Conservation (phyloP, 495 filamentous ascomycete genomes). For the Annulohypoxylon stygium region DNA sequence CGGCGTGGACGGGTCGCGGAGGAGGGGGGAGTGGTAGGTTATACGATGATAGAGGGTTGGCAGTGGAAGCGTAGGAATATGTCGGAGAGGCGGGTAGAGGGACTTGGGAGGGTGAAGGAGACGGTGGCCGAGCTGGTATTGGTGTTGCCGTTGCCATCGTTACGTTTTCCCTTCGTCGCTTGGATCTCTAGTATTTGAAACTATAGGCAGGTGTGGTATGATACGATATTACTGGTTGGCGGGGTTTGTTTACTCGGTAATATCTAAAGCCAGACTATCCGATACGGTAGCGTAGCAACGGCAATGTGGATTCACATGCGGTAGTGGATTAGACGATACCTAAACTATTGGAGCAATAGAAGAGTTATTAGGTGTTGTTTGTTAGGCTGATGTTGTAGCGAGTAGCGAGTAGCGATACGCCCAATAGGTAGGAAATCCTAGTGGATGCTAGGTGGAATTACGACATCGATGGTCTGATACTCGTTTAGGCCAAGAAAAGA, state of each 20-base stretch:
- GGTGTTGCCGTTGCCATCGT: conserved; percentile 43
- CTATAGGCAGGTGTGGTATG: background rate
- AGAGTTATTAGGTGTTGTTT: conserved; percentile 9
- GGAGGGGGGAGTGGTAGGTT: conserved; percentile 70
- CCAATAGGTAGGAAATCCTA: background rate
- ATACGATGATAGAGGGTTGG: conserved; percentile 67
- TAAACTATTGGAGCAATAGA: conserved; percentile 9
- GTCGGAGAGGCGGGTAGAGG: conserved; percentile 70
- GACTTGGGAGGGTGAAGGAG: conserved; percentile 62
- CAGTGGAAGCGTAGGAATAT: conserved; percentile 71
- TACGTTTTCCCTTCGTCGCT: conserved; percentile 3
- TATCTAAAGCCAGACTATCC: conserved; percentile 21
- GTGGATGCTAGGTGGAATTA: conserved; percentile 7
- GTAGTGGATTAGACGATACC: conserved; percentile 13
- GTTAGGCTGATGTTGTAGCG: conserved; percentile 24
- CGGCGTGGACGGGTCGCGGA: conserved; percentile 65
- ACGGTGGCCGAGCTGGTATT: conserved; percentile 50
- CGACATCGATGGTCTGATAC: conserved; percentile 16
- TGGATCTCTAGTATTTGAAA: background rate
- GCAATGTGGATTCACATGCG: conserved; percentile 18
- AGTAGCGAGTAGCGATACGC: conserved; percentile 6
- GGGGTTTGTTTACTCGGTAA: conserved; percentile 45
- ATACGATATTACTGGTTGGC: conserved; percentile 39
- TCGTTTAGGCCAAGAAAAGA: conserved; percentile 5
- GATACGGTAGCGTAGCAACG: conserved; percentile 40